A percentile compares a stretch with the other conserved stretches of the same genome.
Conservation (phyloP, 2,329 filamentous ascomycete genomes). For the Furcasterigmium furcatum region DNA sequence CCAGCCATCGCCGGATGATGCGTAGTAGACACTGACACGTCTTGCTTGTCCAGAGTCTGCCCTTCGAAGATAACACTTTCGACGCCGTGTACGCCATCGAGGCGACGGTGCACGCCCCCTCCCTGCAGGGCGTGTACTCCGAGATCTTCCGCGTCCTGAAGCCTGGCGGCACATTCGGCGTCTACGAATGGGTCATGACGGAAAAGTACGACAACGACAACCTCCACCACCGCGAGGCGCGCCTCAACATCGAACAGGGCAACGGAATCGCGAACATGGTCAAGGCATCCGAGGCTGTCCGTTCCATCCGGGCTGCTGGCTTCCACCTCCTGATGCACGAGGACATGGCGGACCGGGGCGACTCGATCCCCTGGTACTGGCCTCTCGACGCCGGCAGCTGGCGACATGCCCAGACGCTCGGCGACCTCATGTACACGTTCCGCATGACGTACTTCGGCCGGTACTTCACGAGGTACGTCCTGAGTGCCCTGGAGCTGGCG, state of each 20-base stretch:
- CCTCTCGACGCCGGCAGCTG: slow-evolving; percentile 72
- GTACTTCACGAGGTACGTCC: slow-evolving; percentile 65
- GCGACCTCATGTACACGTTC: slow-evolving; percentile 72
- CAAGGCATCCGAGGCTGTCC: slow-evolving; percentile 74
- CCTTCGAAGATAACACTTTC: slow-evolving; percentile 86
- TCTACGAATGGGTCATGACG: slow-evolving; percentile 99
- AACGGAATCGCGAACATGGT: slow-evolving; percentile 99
- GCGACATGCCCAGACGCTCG: slow-evolving; percentile 69
- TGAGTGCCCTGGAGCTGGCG: slow-evolving; percentile 68
- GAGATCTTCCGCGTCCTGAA: slow-evolving; percentile 95
- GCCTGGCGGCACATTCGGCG: slow-evolving; percentile 91
- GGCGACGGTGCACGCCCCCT: slow-evolving; percentile 91
- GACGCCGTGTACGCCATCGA: slow-evolving; percentile 97
- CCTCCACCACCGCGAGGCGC: slow-evolving; percentile 81
- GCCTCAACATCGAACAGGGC: slow-evolving; percentile 91
- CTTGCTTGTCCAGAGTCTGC: slow-evolving; percentile 8
- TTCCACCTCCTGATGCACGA: slow-evolving; percentile 83
- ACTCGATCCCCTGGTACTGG: slow-evolving; percentile 85
- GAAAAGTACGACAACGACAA: slow-evolving; percentile 90
- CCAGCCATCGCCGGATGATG: accelerated
- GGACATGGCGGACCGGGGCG: slow-evolving; percentile 76
- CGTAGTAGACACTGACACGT: too few species aligned
- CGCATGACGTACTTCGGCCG: slow-evolving; percentile 83
- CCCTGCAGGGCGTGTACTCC: slow-evolving; percentile 85
- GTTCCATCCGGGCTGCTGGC: slow-evolving; percentile 81